These are phyloP conservation scores for Plasmodium relictum DNA, from an alignment of 169 alveolate genomes.

Conservation along the genomic window DNA sequence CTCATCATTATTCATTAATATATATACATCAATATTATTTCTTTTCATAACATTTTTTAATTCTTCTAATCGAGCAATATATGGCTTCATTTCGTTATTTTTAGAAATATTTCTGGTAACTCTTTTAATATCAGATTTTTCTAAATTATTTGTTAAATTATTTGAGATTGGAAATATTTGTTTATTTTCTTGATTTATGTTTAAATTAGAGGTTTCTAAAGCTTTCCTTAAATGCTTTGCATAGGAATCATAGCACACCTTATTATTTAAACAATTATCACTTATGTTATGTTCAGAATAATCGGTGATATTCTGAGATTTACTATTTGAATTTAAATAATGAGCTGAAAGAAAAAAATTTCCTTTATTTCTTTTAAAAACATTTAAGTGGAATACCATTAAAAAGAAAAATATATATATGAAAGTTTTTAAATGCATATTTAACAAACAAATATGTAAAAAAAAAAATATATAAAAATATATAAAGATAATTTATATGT, in stretches of 20 bases:
- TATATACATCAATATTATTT: slow-evolving; percentile 64
- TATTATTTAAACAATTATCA: not conserved
- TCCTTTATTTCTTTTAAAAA: slow-evolving; percentile 37
- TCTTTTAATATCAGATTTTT: not conserved
- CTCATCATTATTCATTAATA: slow-evolving; percentile 72
- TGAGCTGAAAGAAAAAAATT: slow-evolving; percentile 39
- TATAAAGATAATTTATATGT: no score
- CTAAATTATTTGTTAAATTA: not conserved
- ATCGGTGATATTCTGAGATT: not conserved
- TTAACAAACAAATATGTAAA: slow-evolving; percentile 7
- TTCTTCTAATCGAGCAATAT: slow-evolving; percentile 6
- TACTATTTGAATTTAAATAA: not conserved
- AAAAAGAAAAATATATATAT: slow-evolving; percentile 13
- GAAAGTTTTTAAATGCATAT: slow-evolving; percentile 59
- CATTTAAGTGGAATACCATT: slow-evolving; percentile 60
- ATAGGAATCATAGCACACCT: not conserved
- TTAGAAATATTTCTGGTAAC: not conserved
- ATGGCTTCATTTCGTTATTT: not conserved
- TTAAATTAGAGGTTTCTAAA: not conserved
- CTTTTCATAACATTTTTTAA: slow-evolving; percentile 43
- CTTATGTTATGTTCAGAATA: not conserved
- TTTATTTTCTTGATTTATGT: not conserved
- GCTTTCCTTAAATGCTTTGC: not conserved
- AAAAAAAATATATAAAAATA: not conserved
- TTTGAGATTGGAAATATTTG: not conserved